Evolutionary conservation across 768 basidiomycete genomes (phyloP).

Genomic region (Boletus rubropictus): DNA sequence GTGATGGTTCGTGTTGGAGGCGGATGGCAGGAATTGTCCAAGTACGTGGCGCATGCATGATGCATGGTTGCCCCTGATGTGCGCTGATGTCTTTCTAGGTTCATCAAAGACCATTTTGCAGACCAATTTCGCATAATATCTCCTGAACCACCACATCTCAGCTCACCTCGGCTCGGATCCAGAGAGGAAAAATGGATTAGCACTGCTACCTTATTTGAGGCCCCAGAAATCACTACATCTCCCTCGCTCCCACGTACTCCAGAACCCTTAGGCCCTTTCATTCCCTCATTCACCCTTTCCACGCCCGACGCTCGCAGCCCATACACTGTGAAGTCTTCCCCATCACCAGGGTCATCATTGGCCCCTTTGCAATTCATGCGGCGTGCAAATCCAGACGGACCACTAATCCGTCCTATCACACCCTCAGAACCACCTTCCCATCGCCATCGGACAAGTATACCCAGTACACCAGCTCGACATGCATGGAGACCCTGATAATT

Average conservation of each 20-base stretch:
- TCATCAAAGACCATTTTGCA: slow-evolving; percentile 82
- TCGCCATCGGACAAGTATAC: slow-evolving; percentile 38
- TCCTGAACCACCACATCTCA: slow-evolving; percentile 49
- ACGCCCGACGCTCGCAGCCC: slow-evolving; percentile 44
- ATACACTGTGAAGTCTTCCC: slow-evolving; percentile 44
- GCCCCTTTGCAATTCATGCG: slow-evolving; percentile 82
- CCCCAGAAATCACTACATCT: slow-evolving; percentile 35
- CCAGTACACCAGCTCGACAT: slow-evolving; percentile 44
- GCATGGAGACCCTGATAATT: slow-evolving; percentile 59
- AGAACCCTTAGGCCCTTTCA: slow-evolving; percentile 49
- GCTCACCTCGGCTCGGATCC: slow-evolving; percentile 33
- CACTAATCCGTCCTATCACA: slow-evolving; percentile 49
- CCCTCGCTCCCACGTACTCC: slow-evolving; percentile 56
- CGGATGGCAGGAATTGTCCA: slow-evolving; percentile 89
- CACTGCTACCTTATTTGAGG: slow-evolving; percentile 63
- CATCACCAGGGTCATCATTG: slow-evolving; percentile 65
- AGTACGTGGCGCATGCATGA: slow-evolving; percentile 43
- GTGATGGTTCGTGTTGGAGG: slow-evolving; percentile 97
- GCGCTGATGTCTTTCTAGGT: slow-evolving; percentile 41
- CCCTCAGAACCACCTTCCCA: slow-evolving; percentile 57
- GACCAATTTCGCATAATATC: slow-evolving; percentile 72
- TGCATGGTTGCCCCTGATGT: neutral
- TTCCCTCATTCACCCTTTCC: slow-evolving; percentile 65
- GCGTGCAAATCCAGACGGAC: slow-evolving; percentile 60
- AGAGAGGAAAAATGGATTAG: slow-evolving; percentile 82